Percentiles rank a stretch among this genome's conserved stretches.
These are phyloP conservation scores for Onygenales sp. DNA, from an alignment of 2,329 filamentous ascomycete genomes.

Conservation along the genomic window DNA sequence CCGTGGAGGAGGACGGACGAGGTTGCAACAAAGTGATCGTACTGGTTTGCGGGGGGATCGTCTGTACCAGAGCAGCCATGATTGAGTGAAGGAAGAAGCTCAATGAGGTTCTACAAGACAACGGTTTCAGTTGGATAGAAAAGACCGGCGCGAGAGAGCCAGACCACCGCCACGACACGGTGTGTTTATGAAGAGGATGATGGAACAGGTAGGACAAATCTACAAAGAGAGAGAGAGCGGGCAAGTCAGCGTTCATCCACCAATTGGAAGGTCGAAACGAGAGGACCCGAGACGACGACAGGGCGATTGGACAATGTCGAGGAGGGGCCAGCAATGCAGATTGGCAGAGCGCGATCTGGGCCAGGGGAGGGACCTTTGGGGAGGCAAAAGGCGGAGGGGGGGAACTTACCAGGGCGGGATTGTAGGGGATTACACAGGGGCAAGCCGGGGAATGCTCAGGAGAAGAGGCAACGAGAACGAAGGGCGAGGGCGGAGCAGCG, in stretches of 20 bases:
- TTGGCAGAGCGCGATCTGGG: background rate
- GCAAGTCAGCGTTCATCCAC: no score
- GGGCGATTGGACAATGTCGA: no score
- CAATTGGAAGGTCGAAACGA: no score
- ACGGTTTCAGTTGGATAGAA: background rate
- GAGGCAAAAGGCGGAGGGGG: no score
- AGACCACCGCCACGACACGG: background rate
- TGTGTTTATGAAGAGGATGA: background rate
- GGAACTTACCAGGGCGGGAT: no score
- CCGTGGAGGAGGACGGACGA: constrained; percentile 54
- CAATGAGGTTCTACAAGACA: background rate
- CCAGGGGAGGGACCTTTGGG: background rate
- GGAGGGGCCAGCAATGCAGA: no score
- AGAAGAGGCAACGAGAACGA: background rate
- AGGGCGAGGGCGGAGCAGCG: background rate
- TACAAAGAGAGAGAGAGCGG: background rate
- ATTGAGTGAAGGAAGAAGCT: constrained; percentile 25
- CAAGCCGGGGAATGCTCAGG: background rate
- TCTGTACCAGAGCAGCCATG: constrained; percentile 81
- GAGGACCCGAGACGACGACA: no score
- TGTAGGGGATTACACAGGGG: background rate
- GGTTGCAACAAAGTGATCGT: constrained; percentile 68
- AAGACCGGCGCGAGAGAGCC: background rate
- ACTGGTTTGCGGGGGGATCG: constrained; percentile 65
- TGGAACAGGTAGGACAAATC: background rate